These are phyloP conservation scores for Diaporthe citrichinensis DNA, from an alignment of 2,329 filamentous ascomycete species.

Conservation along the genomic window DNA sequence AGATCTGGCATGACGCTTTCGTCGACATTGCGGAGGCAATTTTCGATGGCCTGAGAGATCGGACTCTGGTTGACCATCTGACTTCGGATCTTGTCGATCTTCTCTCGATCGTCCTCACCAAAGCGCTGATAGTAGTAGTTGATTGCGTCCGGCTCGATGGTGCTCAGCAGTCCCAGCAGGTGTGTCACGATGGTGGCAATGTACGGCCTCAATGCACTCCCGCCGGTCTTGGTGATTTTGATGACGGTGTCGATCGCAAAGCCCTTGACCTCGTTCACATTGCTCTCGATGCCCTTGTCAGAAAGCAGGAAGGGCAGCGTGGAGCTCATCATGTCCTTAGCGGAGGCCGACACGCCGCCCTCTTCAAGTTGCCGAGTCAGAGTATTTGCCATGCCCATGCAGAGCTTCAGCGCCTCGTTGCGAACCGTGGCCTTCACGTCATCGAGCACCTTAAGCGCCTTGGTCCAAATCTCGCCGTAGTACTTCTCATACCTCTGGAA, in stretches of 20 bases:
- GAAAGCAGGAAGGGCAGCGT: slow-evolving; percentile 93
- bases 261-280: slow-evolving; percentile 86
- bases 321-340: slow-evolving; percentile 84
- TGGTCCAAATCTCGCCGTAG: slow-evolving; percentile 86
- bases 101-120: slow-evolving; percentile 86
- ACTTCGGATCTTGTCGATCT: slow-evolving; percentile 90
- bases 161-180: slow-evolving; percentile 85
- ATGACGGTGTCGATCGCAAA: slow-evolving; percentile 89
- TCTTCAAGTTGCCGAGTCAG: slow-evolving; percentile 89
- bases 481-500: slow-evolving; percentile 86
- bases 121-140: slow-evolving; percentile 95
- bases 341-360: slow-evolving; percentile 77
- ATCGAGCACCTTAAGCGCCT: slow-evolving; percentile 91
- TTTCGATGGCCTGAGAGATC: slow-evolving; percentile 91
- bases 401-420: slow-evolving; percentile 83
- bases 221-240: slow-evolving; percentile 90
- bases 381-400: slow-evolving; percentile 86
- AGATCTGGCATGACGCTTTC: slow-evolving; percentile 82
- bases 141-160: slow-evolving; percentile 88
- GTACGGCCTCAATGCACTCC: slow-evolving; percentile 83
- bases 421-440: slow-evolving; percentile 96
- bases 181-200: slow-evolving; percentile 86
- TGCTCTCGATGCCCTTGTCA: slow-evolving; percentile 88
- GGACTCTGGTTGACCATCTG: slow-evolving; percentile 87
- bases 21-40: slow-evolving; percentile 88